Evolutionary conservation across 257 asterid species (phyloP).

Genomic region (Penstemon davidsonii): DNA sequence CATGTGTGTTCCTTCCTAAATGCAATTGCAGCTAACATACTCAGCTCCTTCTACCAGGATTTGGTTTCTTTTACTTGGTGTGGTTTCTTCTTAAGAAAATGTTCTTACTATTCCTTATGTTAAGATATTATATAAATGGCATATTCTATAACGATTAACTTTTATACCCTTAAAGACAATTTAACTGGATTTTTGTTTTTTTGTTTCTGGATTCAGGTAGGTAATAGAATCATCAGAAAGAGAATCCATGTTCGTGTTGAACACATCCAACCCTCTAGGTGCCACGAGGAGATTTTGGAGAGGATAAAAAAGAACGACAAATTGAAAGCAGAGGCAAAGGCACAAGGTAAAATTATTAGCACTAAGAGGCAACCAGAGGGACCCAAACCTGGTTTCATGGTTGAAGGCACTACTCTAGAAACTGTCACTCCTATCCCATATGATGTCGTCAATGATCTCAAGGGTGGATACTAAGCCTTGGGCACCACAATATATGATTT

Average conservation of each 20-base stretch:
- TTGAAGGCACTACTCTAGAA: background rate
- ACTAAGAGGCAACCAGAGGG: no score
- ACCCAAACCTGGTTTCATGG: constrained; percentile 16
- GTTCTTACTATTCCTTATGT: no score
- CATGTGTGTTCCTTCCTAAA: no score
- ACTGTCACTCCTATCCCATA: constrained; percentile 11
- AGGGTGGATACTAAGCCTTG: constrained; percentile 13
- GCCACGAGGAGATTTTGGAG: background rate
- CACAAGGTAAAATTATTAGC: no score
- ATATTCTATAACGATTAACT: no score
- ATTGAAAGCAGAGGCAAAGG: background rate
- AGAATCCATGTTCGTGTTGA: constrained; percentile 10
- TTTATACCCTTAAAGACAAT: no score
- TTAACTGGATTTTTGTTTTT: no score
- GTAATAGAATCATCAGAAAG: constrained; percentile 1
- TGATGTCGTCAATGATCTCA: constrained; percentile 10
- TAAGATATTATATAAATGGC: no score
- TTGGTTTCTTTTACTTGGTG: no score
- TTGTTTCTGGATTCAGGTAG: background rate
- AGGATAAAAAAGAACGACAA: constrained; percentile 1
- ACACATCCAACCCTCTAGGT: background rate
- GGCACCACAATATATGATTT: background rate
- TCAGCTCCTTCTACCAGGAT: no score
- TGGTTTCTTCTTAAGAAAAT: no score
- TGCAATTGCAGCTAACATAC: no score